Base-by-base conservation (phyloP, 768 basidiomycete species). In the Terana coerulea region DNA sequence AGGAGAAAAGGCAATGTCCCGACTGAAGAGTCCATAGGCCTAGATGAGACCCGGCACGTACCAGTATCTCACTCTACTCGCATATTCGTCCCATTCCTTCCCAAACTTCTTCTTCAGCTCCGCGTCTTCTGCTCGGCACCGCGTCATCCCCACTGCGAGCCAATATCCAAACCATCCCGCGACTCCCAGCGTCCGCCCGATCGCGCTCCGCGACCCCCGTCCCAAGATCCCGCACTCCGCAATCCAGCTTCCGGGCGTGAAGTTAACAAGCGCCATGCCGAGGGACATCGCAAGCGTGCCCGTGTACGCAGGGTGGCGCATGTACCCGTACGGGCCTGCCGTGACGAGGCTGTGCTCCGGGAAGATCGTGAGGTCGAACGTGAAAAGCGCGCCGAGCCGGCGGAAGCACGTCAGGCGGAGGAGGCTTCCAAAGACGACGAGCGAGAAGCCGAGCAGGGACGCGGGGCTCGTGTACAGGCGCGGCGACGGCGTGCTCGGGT, bases 251-350 rank as follows among this genome's bases (percentile, higher is more conserved):
- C 56, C 59, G 12, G 26, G 24, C 17, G 55, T 59, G 49, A 59
- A 48, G 33, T 48, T 52, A n/a, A 57, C 28, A 9, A 59, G 48
- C 5, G 43, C 46, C 5, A 59, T 25, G 4, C 62, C 59, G n/a
- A 53, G 21, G 33, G 37, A 51, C 50, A 57, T 44, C 17, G 41
- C 21, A 8, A 53, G 26, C 6, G 59, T 30, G 15, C 60, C 63
- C 17, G 64, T 47, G 45, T 72, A 73, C 12, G 69, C 56, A 0
- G 71, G 71, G 42, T 72, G 71, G 9, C 71, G 69, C 0, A 71
- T 66, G 47, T 65, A 51, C 8, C 59, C 54, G 51, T 72, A 72
- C 2, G 71, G 71, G 0, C 72, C 72, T 1, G 59, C 49, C 1
- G 63, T 70, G 22, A 72, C 46, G 4, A 72, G 64, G 10, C 41